Conservation (phyloP, 257 asterid species). For the Solanum tarapatanum region DNA sequence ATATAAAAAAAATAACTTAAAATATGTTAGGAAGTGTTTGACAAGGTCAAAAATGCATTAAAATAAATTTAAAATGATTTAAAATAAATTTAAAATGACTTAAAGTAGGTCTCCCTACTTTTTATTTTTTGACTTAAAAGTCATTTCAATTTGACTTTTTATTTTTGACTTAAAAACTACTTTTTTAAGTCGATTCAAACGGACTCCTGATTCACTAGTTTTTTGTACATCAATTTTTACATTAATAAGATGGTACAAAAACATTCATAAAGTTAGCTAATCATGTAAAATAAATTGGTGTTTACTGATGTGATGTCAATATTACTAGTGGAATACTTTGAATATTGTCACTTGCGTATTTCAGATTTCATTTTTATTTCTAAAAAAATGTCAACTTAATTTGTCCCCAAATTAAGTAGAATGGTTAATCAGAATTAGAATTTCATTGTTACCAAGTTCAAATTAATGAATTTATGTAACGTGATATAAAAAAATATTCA, state of each 20-base stretch:
- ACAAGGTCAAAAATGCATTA: too few relatives aligned
- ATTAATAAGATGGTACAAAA: not conserved
- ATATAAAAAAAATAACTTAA: too few relatives aligned
- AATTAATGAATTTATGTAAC: not conserved
- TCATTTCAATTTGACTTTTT: too few relatives aligned
- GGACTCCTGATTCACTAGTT: not conserved
- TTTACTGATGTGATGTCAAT: not conserved
- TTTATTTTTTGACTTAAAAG: too few relatives aligned
- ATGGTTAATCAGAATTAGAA: not conserved
- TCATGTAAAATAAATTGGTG: not conserved
- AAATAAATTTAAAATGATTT: too few relatives aligned
- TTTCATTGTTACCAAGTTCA: not conserved
- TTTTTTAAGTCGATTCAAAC: too few relatives aligned
- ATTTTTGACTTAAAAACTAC: too few relatives aligned
- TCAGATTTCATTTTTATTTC: not conserved
- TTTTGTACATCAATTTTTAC: not conserved
- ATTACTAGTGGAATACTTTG: not conserved
- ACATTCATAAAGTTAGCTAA: not conserved
- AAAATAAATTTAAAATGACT: too few relatives aligned
- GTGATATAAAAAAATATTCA: not conserved
- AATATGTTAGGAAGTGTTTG: too few relatives aligned
- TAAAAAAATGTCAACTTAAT: not conserved
- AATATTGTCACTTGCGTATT: not conserved
- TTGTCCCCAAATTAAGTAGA: not conserved
- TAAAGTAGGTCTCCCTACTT: too few relatives aligned